phyloP scores from a whole-genome alignment of 495 filamentous ascomycete species.

The Aspergillus wentii region DNA sequence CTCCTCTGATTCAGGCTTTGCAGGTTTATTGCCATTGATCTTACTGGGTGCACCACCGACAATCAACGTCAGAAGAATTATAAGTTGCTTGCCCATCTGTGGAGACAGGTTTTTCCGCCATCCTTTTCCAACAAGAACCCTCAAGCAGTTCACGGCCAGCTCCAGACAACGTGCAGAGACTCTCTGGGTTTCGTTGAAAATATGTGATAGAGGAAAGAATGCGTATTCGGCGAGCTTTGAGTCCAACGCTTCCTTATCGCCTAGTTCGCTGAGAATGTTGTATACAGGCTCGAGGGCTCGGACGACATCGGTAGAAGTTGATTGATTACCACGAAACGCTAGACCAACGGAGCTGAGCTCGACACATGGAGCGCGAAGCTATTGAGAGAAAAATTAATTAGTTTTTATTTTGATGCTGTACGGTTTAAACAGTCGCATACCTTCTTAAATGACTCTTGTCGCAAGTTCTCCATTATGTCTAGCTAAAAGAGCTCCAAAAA shows the following conservation, averaged over 20 bases:
- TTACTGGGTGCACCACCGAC: conserved; percentile 63
- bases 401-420: conserved; percentile 8
- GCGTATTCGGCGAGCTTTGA: conserved; percentile 85
- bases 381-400: not conserved
- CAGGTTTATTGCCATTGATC: conserved; percentile 20
- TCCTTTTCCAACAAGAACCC: conserved; percentile 66
- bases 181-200: conserved; percentile 70
- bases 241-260: conserved; percentile 55
- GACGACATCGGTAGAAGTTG: conserved; percentile 49
- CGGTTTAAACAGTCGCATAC: conserved; percentile 13
- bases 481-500: too few species aligned
- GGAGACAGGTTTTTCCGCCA: conserved; percentile 66
- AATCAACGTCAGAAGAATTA: conserved; percentile 78
- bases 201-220: conserved; percentile 87
- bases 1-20: conserved; percentile 59
- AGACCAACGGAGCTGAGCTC: conserved; percentile 68
- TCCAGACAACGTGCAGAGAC: conserved; percentile 72
- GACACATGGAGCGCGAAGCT: conserved; percentile 77
- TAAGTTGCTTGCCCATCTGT: conserved; percentile 73
- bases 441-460: conserved; percentile 38
- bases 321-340: conserved; percentile 49
- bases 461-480: conserved; percentile 28
- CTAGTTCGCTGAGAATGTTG: conserved; percentile 46
- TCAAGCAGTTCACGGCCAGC: conserved; percentile 64
- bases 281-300: conserved; percentile 51